Percentiles rank a stretch among this genome's conserved stretches.
These are phyloP conservation scores for Oryza brachyantha DNA, from an alignment of 176 grass and related monocot genomes.

Conservation along the genomic window DNA sequence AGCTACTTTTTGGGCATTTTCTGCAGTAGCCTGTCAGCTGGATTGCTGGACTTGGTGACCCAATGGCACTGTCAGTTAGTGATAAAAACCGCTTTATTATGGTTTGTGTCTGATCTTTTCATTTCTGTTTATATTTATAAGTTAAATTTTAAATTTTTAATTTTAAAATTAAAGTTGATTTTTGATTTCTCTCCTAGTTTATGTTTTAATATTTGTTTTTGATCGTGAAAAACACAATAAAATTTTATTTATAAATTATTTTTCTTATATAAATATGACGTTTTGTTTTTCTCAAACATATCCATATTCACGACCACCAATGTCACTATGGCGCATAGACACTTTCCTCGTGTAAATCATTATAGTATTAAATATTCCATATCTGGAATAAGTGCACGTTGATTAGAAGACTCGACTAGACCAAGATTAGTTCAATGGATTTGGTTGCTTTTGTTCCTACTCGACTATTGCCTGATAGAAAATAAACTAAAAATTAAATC, in stretches of 20 bases:
- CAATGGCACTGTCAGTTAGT: not conserved
- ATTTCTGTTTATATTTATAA: no score
- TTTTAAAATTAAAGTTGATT: no score
- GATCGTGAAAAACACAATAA: no score
- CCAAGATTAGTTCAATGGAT: conserved; percentile 48
- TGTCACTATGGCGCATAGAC: conserved; percentile 21
- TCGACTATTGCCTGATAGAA: conserved; percentile 23
- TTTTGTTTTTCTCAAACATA: no score
- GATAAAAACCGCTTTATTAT: not conserved
- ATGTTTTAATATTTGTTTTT: no score
- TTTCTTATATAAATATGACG: no score
- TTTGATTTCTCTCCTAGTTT: no score
- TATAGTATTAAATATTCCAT: conserved; percentile 5
- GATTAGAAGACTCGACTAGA: conserved; percentile 11
- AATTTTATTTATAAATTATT: no score
- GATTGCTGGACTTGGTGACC: not conserved
- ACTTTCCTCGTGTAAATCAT: conserved; percentile 26
- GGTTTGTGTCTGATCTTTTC: no score
- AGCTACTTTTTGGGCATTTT: not conserved
- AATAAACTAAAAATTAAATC: conserved; percentile 31
- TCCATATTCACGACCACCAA: no score
- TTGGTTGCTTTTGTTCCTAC: conserved; percentile 30
- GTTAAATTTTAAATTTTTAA: no score
- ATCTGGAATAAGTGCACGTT: conserved; percentile 40
- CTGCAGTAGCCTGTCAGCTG: not conserved